Base-by-base conservation (phyloP, 805 yeast genomes). In the Wickerhamiella alocasiicola region DNA sequence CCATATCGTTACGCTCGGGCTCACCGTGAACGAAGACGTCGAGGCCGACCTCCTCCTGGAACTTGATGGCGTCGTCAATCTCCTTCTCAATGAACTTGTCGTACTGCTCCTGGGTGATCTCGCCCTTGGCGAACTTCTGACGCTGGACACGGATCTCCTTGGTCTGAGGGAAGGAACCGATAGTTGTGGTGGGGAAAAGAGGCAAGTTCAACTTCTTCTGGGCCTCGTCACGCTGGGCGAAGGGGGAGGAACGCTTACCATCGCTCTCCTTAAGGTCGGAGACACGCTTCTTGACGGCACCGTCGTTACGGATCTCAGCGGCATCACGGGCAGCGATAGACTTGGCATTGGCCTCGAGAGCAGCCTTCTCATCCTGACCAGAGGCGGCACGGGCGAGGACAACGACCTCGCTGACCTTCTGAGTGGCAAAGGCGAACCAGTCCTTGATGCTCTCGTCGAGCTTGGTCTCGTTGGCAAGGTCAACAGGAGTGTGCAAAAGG, bases 1-100 rank as follows among this genome's bases (percentile, higher is more conserved):
- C 98, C 99, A 91, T 91, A 74, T 91, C 99, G 74, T 91, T 91
- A 78, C 99, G 82, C 78, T 91, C 98, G 68, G 99, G 98, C 75
- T 91, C 99, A 74, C 99, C 99, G 71, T 91, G 98, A 54, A 91
- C 99, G 57, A 88, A 74, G 57, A 91, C 97, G 64, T 91, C 99
- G 59, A 91, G 77, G 56, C 94, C 99, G 61, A 88, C 78, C 66
- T 91, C 95, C 73, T 91, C 98, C 76, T 91, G 99, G 93, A 91
- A 91, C 74, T 84, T 80, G 69, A 91, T 82, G 61, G 88, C 97
- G 49, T 72, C 78, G 66, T 81, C 88, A 56, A 91, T 91, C 76
- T 91, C 97, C 71, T 84, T 72, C 73, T 91, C 83, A 67, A 91
- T 91, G 78, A 91, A 91, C 63, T 76, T 67, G 70, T 91, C 95